Evolutionary conservation across 208 protist genomes (phyloP), one percentile per base, ranked within the genome.

Genomic region (Trypanosoma cruzi): DNA sequence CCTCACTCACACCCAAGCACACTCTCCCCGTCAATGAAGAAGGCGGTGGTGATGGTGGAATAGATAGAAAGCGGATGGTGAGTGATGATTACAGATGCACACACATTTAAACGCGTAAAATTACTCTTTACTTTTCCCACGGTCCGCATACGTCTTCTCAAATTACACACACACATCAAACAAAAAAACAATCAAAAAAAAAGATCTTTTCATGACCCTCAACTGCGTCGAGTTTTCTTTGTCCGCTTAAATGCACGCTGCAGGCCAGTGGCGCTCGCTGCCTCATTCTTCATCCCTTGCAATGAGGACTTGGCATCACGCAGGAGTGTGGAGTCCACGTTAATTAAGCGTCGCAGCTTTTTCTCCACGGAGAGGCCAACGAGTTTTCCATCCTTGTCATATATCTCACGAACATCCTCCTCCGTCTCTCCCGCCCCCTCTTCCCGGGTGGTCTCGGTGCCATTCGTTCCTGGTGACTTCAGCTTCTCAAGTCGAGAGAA

Each of bases 161-260:
- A 16, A 57, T 36, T 72, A 60, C 63, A 73, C 31, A 70, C 55
- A 57, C 42, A 71, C 40, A 64, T 48, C 0, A 56, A 50, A 42
- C 28, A n/a, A 59, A 69, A 14, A 49, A 48, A 16, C 52, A 60
- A 61, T 13, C 18, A 48, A 60, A 48, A 22, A 59, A 56, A 11
- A 56, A 55, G 28, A 34, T 34, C 1, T 28, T 16, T 3, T 52
- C 18, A 49, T 52, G 0, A 24, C 37, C 20, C 26, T 75, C 26
- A 75, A 49, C 71, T 69, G 18, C 62, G 71, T 32, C 56, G 53
- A 60, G 79, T 87, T 52, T 86, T 85, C 75, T 89, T 94, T 4
- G 86, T 85, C 31, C 89, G 86, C 50, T 84, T 82, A 49, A 95
- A 95, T 18, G 86, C 71, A 29, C 89, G 79, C 66, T 95, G 89